Conservation (phyloP, 2,329 filamentous ascomycete species). For the Hymenoscyphus occultus region DNA sequence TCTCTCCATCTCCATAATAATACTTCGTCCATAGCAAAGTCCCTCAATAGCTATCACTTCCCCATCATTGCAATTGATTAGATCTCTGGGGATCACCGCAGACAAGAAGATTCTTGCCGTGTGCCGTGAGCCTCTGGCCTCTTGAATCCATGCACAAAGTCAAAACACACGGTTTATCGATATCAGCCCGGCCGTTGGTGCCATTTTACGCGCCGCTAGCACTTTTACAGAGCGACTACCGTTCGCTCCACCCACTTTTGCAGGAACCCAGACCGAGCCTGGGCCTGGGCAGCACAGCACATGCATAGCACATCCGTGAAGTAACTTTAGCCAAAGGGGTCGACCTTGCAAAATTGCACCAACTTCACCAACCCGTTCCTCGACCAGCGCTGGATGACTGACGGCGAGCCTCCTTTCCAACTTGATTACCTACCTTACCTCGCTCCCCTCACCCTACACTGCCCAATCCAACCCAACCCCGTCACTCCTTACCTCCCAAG, state of each 20-base stretch:
- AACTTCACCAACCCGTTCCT: neutral
- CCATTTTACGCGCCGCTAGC: constrained; percentile 9
- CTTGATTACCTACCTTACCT: neutral
- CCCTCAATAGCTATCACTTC: too few relatives aligned
- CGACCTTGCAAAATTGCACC: neutral
- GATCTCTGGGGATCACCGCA: too few relatives aligned
- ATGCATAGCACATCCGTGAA: neutral
- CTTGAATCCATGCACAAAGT: neutral
- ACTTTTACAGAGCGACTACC: constrained; percentile 2
- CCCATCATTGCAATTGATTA: too few relatives aligned
- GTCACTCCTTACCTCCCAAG: constrained; percentile 11
- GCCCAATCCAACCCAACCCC: neutral
- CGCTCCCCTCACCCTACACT: neutral
- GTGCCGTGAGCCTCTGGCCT: neutral
- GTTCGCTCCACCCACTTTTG: neutral
- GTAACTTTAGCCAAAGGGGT: constrained; percentile 3
- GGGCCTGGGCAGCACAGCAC: neutral
- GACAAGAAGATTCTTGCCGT: neutral
- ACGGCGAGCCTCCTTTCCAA: constrained; percentile 6
- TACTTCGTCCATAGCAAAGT: too few relatives aligned
- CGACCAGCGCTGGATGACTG: constrained; percentile 8
- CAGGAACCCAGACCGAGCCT: neutral
- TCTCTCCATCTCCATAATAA: neutral
- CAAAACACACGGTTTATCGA: constrained; percentile 6
- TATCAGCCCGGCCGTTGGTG: neutral